A percentile compares a stretch with the other conserved stretches of the same genome.
Conservation (phyloP, 2,329 filamentous ascomycete genomes). For the Alternaria burnsii region DNA sequence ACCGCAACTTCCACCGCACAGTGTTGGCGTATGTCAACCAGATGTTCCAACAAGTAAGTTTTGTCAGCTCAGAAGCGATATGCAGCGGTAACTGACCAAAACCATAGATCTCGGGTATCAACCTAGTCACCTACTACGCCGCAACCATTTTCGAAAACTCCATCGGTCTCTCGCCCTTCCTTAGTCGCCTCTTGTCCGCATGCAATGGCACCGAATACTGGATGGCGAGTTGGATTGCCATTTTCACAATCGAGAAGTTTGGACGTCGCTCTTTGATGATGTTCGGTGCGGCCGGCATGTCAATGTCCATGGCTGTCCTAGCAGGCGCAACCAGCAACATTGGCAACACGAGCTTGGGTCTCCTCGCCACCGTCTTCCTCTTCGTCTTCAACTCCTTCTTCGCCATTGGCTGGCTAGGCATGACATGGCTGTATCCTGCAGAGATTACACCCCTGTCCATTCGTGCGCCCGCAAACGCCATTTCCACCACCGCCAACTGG, state of each 20-base stretch:
- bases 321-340: constrained; percentile 44
- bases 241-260: constrained; percentile 52
- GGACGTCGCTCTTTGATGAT: constrained; percentile 51
- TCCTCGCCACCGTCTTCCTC: constrained; percentile 76
- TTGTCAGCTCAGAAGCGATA: no score
- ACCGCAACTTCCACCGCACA: constrained; percentile 56
- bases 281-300: constrained; percentile 50
- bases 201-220: constrained; percentile 55
- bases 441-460: constrained; percentile 91
- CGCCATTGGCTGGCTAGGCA: constrained; percentile 79
- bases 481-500: constrained; percentile 76
- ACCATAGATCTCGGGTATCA: constrained; percentile 52
- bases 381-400: constrained; percentile 95
- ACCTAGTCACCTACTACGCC: constrained; percentile 55
- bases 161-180: constrained; percentile 48
- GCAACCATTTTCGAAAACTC: constrained; percentile 55
- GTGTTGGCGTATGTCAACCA: constrained; percentile 56
- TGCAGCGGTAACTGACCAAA: background rate
- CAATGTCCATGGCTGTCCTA: constrained; percentile 46
- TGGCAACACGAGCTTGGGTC: constrained; percentile 39
- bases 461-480: constrained; percentile 84
- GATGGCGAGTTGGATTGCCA: constrained; percentile 54
- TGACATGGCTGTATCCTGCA: constrained; percentile 70
- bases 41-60: constrained; percentile 56
- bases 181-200: constrained; percentile 50